Percentiles rank a stretch among this genome's conserved stretches.
These are phyloP conservation scores for Sugiyamaella smithiae DNA, from an alignment of 805 yeast genomes.

Conservation along the genomic window DNA sequence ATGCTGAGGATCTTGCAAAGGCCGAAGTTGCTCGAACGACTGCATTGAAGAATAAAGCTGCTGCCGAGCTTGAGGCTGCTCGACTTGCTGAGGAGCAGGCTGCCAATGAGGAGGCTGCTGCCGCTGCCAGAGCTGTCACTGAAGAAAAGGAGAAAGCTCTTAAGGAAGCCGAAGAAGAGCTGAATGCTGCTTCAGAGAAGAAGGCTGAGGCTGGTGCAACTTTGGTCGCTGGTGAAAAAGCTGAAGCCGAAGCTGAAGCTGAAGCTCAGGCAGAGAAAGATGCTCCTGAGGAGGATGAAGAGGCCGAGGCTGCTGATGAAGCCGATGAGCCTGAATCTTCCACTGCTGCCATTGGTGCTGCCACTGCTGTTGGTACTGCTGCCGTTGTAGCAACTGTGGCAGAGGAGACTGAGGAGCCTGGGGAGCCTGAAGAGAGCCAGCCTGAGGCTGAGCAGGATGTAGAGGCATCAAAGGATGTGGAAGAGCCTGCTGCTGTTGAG, in stretches of 20 bases:
- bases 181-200: constrained; percentile 23
- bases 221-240: constrained; percentile 10
- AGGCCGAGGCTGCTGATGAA: constrained; percentile 18
- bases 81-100: constrained; percentile 20
- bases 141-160: constrained; percentile 19
- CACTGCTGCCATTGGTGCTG: constrained; percentile 9
- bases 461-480: constrained; percentile 22
- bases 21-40: constrained; percentile 26
- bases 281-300: constrained; percentile 15
- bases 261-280: constrained; percentile 4
- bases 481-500: background rate
- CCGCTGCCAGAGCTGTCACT: constrained; percentile 13
- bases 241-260: constrained; percentile 13
- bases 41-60: constrained; percentile 23
- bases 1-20: constrained; percentile 28
- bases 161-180: constrained; percentile 23
- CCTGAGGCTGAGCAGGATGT: constrained; percentile 51
- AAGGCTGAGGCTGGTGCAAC: constrained; percentile 12
- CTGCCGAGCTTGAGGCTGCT: constrained; percentile 27
- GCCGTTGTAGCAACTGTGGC: constrained; percentile 7
- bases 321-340: constrained; percentile 15
- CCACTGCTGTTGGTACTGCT: constrained; percentile 10
- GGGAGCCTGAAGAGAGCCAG: constrained; percentile 47
- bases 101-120: constrained; percentile 18
- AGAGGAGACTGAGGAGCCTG: constrained; percentile 17